Base-by-base conservation (phyloP, 495 filamentous ascomycete genomes). In the Hamigera avellanea region DNA sequence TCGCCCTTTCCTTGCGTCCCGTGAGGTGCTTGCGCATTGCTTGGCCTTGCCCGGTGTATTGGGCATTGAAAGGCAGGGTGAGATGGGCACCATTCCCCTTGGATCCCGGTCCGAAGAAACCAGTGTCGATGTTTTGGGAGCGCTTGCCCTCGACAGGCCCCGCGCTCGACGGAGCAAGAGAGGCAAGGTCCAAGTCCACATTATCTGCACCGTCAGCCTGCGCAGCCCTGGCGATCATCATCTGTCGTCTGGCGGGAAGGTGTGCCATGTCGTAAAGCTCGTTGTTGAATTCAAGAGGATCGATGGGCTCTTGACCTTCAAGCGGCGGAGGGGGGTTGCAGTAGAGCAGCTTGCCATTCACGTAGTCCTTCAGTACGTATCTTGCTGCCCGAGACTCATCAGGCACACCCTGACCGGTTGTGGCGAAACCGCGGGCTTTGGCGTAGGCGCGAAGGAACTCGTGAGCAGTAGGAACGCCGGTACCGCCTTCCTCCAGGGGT, bases 281-380 rank as follows among this genome's bases (percentile, higher is more conserved):
- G 28, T 66, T 56, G 58, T 99, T 99, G 70, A 95, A 99, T 21
- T 78, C 73, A 19, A 59, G 53, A 0, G 72, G 62, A 48, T 95
- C 82, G 38, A 80, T 76, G 14, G 66, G 62, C 0, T 69, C 61
- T 26, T 78, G 70, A n/a, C 57, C 61, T 27, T 63, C 59, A 0
- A 42, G 34, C 2, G 42, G 37, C 1, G 86, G 86, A 0, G 93
- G 93, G 10, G 93, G 89, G 46, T 89, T 77, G 46, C 83, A 86
- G 68, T 81, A 96, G 6, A 95, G 72, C 2, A 99, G 74, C 59
- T 94, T 95, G 37, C 93, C 93, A 50, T 78, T 93, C 39, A 99
- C 91, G 48, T 95, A 96, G 63, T 99, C 93, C 57, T 99, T 99
- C 13, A 99, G 73, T 10, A 99, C 66, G 41, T 83, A 83, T 35